Conservation (phyloP, 208 protist species). For the Crithidia acanthocephali region DNA sequence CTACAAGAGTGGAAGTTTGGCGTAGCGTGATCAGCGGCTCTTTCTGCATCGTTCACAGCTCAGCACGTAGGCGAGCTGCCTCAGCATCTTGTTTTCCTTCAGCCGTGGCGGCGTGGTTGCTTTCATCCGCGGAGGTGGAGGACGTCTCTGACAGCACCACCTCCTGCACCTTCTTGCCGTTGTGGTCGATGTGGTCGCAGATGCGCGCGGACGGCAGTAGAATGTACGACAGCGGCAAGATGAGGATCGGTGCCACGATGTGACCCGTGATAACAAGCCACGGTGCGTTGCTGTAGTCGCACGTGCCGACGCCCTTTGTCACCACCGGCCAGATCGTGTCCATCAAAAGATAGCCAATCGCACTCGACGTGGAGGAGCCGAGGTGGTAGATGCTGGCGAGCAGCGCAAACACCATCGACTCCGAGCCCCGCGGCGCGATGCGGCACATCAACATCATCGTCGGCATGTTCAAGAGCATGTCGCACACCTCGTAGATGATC, state of each 20-base stretch:
- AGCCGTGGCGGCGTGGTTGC: neutral
- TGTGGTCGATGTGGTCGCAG: conserved; percentile 42
- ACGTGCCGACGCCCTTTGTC: conserved; percentile 31
- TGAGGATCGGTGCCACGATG: conserved; percentile 52
- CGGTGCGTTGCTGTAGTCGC: conserved; percentile 66
- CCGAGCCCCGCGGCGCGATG: conserved; percentile 71
- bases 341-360: conserved; percentile 56
- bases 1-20: neutral
- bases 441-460: conserved; percentile 71
- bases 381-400: conserved; percentile 76
- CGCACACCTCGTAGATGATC: conserved; percentile 60
- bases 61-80: neutral
- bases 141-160: neutral
- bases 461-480: conserved; percentile 73
- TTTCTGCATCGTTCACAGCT: neutral
- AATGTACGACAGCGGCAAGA: conserved; percentile 48
- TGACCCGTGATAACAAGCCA: conserved; percentile 61
- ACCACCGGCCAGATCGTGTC: conserved; percentile 51
- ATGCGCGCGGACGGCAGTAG: conserved; percentile 55
- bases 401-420: conserved; percentile 76
- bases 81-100: neutral
- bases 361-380: conserved; percentile 40
- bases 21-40: neutral
- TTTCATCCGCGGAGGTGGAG: neutral
- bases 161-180: conserved; percentile 3